These are phyloP conservation scores for Eucalyptus cloeziana DNA, from an alignment of 345 rosid species.

Conservation along the genomic window DNA sequence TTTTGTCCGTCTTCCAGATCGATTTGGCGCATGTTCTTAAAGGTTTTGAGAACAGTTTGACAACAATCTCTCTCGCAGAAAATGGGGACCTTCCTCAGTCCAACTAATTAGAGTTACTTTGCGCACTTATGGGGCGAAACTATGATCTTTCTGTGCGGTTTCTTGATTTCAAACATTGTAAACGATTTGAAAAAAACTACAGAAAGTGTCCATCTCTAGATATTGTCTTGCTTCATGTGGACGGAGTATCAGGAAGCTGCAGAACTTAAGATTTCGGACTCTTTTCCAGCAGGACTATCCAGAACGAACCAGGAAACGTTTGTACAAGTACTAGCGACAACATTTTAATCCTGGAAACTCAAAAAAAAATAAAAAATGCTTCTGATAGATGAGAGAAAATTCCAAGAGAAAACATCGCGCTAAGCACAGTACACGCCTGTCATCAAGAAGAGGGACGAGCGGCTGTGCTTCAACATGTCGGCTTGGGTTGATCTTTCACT, in stretches of 20 bases:
- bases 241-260: background rate
- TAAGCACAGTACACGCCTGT: background rate
- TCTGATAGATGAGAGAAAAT: background rate
- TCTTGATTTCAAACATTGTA: background rate
- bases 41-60: background rate
- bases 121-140: background rate
- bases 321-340: background rate
- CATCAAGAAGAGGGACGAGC: background rate
- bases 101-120: background rate
- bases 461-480: background rate
- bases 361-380: background rate
- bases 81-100: background rate
- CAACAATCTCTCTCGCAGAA: background rate
- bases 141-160: background rate
- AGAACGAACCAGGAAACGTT: background rate
- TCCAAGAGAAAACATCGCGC: background rate
- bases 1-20: background rate
- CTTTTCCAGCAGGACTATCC: background rate
- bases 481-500: background rate
- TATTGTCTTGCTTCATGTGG: background rate
- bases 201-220: background rate
- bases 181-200: background rate
- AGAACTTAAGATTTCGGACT: background rate
- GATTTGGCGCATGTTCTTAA: background rate
- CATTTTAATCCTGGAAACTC: background rate